Percentiles rank a stretch among this genome's conserved stretches.
Evolutionary conservation across 2,329 filamentous ascomycete genomes (phyloP).

Genomic region (Furcasterigmium furcatum): DNA sequence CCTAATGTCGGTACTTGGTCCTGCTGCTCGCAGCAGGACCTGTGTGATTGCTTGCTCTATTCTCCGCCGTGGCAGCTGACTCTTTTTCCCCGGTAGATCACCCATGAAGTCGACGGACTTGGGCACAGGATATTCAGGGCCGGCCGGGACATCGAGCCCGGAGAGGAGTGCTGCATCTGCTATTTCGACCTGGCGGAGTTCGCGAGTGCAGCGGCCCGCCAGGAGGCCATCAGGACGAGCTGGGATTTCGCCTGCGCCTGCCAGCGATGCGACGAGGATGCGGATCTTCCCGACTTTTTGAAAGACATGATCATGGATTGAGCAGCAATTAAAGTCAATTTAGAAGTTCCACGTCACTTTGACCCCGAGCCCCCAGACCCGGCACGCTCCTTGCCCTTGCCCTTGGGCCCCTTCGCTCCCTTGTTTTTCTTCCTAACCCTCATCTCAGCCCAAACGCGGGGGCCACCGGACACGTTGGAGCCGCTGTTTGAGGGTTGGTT

Average conservation of each 20-base stretch:
- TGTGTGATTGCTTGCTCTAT: not conserved
- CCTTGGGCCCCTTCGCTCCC: too few species aligned
- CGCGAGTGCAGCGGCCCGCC: constrained; percentile 2
- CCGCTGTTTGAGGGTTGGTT: too few species aligned
- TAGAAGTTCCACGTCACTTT: too few species aligned
- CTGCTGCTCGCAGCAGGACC: not conserved
- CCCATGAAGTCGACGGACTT: constrained; percentile 7
- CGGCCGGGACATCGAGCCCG: constrained; percentile 6
- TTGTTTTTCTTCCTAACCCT: too few species aligned
- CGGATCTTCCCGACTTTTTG: too few species aligned
- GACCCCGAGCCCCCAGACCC: too few species aligned
- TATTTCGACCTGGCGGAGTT: constrained; percentile 11
- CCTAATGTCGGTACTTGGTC: constrained; percentile 8
- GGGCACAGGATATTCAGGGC: constrained; percentile 8
- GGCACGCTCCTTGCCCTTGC: too few species aligned
- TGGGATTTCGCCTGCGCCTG: constrained; percentile 10
- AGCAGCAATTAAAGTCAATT: too few species aligned
- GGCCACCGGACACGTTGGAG: too few species aligned
- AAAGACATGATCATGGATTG: too few species aligned
- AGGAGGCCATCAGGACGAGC: constrained; percentile 3
- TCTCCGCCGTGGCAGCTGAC: too few species aligned
- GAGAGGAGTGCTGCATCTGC: constrained; percentile 12
- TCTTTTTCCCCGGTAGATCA: constrained; percentile 6
- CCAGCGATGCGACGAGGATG: constrained; percentile 8
- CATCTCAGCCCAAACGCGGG: too few species aligned